Evolutionary conservation across 2,329 filamentous ascomycete genomes (phyloP).

Genomic region (Aspergillus sp.): DNA sequence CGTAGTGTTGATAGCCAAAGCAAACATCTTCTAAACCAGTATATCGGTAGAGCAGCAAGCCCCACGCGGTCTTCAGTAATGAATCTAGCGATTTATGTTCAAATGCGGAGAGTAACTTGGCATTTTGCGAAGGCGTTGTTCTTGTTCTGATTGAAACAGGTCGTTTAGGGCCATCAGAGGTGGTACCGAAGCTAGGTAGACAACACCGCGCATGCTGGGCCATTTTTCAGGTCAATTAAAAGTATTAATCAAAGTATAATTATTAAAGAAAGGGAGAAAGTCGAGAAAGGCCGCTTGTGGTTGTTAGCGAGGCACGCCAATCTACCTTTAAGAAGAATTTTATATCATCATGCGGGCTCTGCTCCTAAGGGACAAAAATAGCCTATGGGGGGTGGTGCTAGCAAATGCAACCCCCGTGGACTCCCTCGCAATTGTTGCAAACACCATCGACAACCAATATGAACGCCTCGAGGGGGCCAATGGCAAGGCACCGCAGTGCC

Average conservation of each 20-base stretch:
- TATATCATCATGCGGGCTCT: slow-evolving; percentile 6
- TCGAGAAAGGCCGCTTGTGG: not conserved
- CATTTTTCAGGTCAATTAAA: slow-evolving; percentile 19
- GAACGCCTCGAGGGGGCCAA: slow-evolving; percentile 6
- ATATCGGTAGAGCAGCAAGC: slow-evolving; percentile 46
- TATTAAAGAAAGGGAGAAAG: not conserved
- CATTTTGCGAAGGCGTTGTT: slow-evolving; percentile 29
- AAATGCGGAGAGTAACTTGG: slow-evolving; percentile 33
- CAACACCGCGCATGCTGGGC: slow-evolving; percentile 32
- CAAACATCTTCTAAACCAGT: slow-evolving; percentile 49
- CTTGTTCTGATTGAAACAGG: slow-evolving; percentile 37
- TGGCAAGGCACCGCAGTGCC: not conserved
- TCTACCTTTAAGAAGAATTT: slow-evolving; percentile 13
- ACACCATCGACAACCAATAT: slow-evolving; percentile 1
- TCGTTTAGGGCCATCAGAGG: slow-evolving; percentile 30
- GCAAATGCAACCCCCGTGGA: slow-evolving; percentile 10
- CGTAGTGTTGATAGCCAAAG: slow-evolving; percentile 45
- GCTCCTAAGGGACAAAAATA: slow-evolving; percentile 13
- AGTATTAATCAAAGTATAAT: slow-evolving; percentile 5
- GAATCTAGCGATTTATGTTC: slow-evolving; percentile 25
- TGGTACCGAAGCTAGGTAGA: slow-evolving; percentile 36
- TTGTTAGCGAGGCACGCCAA: slow-evolving; percentile 1
- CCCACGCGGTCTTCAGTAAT: slow-evolving; percentile 47
- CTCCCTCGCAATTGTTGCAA: slow-evolving; percentile 5
- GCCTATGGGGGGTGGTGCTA: not conserved